Base-by-base conservation (phyloP, 257 asterid genomes). In the Solanum sitiens region DNA sequence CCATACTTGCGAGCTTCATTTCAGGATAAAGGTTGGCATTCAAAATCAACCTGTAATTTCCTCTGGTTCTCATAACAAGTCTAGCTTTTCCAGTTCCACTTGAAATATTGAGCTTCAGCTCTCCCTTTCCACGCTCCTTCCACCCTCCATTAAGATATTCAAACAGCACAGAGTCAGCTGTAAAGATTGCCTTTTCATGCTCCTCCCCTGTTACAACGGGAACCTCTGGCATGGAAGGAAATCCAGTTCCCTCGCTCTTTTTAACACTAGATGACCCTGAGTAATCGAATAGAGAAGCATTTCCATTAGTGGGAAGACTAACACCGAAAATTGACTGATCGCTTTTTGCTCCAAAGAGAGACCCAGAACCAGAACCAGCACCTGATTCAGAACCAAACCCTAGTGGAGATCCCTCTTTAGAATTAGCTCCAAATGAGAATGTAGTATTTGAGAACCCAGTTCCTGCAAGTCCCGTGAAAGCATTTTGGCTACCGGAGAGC, bases 91-190 rank as follows among this genome's bases (percentile, higher is more conserved):
- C 94, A 2, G 92, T 83, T 89, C 90, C 98, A 10, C 90, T 27
- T 76, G 94, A 90, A 61, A 92, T 90, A 86, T 96, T 96, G 75
- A 96, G 93, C 90, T 94, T 96, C 85, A 96, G 90, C 87, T 96
- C 99, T 23, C 99, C 99, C 90, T 96, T 96, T 40, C 99, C 99
- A 20, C 99, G 90, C 90, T 96, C 99, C 92, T 94, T 96, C 98
- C 99, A 96, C 8, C 89, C 59, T 72, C 96, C 98, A 86, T 92
- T 98, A 23, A 86, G 83, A 85, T 74, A 96, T 90, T 94, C 99
- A 84, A 90, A 96, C 35, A 96, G 94, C 50, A 89, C 88, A 25
- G 98, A 95, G 89, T 94, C 98, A 50, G 98, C 94, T 27, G 93
- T 89, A 90, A 95, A 94, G 76, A 94, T 93, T 12, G 94, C 89